A percentile compares a stretch with the other conserved stretches of the same genome.
These are phyloP conservation scores for Alternaria rosae DNA, from an alignment of 2,329 filamentous ascomycete genomes.

Conservation along the genomic window DNA sequence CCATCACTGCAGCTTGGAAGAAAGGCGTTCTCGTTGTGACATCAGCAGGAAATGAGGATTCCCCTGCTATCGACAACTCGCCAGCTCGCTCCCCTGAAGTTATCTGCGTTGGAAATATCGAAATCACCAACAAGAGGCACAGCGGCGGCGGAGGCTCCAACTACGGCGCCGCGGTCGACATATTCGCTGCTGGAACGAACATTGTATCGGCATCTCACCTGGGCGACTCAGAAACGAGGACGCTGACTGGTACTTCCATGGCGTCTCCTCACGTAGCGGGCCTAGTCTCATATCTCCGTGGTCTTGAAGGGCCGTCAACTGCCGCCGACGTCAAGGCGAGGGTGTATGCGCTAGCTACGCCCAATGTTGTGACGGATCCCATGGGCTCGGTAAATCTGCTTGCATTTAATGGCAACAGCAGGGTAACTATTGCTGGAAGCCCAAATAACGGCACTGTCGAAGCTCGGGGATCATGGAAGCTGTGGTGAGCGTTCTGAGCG, in stretches of 20 bases:
- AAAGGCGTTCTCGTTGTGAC: constrained; percentile 46
- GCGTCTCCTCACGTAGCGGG: constrained; percentile 73
- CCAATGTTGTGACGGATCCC: constrained; percentile 28
- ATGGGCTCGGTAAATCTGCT: constrained; percentile 32
- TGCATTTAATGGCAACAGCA: constrained; percentile 39
- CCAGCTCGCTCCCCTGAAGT: constrained; percentile 47
- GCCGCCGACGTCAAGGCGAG: constrained; percentile 32
- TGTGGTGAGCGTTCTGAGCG: too few relatives aligned
- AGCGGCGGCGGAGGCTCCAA: constrained; percentile 36
- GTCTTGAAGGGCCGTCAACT: constrained; percentile 48
- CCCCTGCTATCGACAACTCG: constrained; percentile 32
- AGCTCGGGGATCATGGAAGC: not conserved
- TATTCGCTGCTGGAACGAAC: constrained; percentile 50
- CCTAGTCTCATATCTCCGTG: constrained; percentile 72
- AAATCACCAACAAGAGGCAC: constrained; percentile 31
- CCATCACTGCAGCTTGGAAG: constrained; percentile 41
- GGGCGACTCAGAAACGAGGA: constrained; percentile 52
- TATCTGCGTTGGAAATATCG: constrained; percentile 47
- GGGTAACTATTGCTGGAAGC: not conserved
- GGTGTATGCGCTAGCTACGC: constrained; percentile 33
- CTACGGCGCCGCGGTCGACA: constrained; percentile 49
- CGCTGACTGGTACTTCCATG: constrained; percentile 68
- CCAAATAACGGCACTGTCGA: not conserved
- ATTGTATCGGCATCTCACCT: constrained; percentile 56
- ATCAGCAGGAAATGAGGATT: constrained; percentile 47